Evolutionary conservation across 257 asterid species (phyloP).

Genomic region (Linaria vulgaris): DNA sequence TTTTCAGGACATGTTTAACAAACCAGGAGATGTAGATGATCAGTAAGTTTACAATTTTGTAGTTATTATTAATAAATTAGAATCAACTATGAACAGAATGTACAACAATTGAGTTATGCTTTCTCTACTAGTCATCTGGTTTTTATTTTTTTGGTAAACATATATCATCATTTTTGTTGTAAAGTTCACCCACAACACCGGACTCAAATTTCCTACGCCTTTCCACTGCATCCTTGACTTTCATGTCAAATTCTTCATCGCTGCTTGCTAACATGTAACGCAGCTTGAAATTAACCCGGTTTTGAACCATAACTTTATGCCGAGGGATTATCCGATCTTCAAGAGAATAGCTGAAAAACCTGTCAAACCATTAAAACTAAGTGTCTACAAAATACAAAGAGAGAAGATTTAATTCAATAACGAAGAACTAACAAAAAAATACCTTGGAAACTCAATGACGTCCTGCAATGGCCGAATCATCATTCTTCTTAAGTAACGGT

Average conservation of each 20-base stretch:
- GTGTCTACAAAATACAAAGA: neutral
- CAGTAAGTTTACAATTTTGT: too few relatives aligned
- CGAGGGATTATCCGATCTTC: constrained; percentile 78
- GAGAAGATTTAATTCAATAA: constrained; percentile 7
- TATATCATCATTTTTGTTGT: constrained; percentile 20
- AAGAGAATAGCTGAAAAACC: constrained; percentile 96
- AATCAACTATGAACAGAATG: neutral
- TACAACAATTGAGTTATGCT: constrained; percentile 21
- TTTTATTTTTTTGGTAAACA: constrained; percentile 1
- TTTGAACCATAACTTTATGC: constrained; percentile 69
- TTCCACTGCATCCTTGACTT: constrained; percentile 58
- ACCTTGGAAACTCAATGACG: constrained; percentile 93
- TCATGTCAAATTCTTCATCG: constrained; percentile 65
- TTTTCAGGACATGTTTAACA: too few relatives aligned
- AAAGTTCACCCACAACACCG: constrained; percentile 32
- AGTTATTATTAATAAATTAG: neutral
- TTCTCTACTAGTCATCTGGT: constrained; percentile 21
- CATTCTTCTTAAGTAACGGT: constrained; percentile 71
- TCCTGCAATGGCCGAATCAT: constrained; percentile 88
- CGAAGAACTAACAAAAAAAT: neutral
- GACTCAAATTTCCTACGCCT: constrained; percentile 72
- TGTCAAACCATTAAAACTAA: constrained; percentile 23
- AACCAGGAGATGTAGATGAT: too few relatives aligned
- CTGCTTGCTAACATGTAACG: constrained; percentile 68
- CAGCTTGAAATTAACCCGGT: constrained; percentile 74